Conservation (phyloP, 2,329 filamentous ascomycete genomes). For the Penicillium brasilianum region DNA sequence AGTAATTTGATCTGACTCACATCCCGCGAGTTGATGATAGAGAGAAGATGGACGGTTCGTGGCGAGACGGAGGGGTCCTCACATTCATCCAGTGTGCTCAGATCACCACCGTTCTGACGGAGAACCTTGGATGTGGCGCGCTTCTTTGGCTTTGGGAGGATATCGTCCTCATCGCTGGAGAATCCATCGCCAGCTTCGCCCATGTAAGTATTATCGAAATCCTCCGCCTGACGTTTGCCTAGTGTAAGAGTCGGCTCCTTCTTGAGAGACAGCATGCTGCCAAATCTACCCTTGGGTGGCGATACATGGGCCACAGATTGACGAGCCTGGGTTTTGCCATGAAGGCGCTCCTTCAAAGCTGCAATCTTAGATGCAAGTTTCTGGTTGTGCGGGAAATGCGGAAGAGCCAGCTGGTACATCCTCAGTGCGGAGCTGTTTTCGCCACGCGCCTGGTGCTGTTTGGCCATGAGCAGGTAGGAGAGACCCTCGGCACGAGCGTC, state of each 20-base stretch:
- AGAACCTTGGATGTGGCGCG: constrained; percentile 32
- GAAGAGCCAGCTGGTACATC: constrained; percentile 84
- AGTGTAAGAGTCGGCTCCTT: constrained; percentile 33
- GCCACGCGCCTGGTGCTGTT: constrained; percentile 83
- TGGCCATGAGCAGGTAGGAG: constrained; percentile 84
- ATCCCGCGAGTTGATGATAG: constrained; percentile 53
- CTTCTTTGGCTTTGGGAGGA: constrained; percentile 36
- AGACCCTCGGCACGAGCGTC: constrained; percentile 81
- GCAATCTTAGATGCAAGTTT: constrained; percentile 69
- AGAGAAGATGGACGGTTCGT: constrained; percentile 50
- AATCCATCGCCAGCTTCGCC: constrained; percentile 29
- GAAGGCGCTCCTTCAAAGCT: constrained; percentile 57
- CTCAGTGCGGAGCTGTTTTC: constrained; percentile 78
- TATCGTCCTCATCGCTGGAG: constrained; percentile 41
- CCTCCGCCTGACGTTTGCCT: constrained; percentile 37
- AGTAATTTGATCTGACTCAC: constrained; percentile 52
- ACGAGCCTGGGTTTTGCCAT: constrained; percentile 29
- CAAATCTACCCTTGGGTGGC: constrained; percentile 32
- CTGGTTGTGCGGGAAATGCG: constrained; percentile 83
- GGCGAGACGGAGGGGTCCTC: constrained; percentile 42
- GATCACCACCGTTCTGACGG: constrained; percentile 22
- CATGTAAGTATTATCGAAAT: constrained; percentile 41
- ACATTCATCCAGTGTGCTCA: constrained; percentile 26
- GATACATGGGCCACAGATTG: constrained; percentile 24
- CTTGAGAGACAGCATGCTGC: constrained; percentile 43